A percentile compares a stretch with the other conserved stretches of the same genome.
These are phyloP conservation scores for Mucor saturninus DNA, from an alignment of 371 early-diverging fungal genomes.

Conservation along the genomic window DNA sequence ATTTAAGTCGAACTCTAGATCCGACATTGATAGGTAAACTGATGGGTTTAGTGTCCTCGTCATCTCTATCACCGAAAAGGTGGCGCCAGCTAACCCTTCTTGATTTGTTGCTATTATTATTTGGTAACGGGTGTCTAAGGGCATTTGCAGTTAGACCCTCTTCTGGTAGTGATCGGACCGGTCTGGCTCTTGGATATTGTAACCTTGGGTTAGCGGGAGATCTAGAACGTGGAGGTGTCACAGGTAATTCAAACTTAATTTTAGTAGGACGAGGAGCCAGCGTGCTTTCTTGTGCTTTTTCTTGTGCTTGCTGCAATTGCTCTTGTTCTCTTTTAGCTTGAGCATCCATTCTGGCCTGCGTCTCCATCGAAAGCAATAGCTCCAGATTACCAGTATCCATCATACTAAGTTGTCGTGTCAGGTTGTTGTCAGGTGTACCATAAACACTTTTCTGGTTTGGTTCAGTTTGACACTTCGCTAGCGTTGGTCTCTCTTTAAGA, in stretches of 20 bases:
- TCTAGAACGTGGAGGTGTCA: conserved; percentile 31
- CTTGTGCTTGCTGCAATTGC: conserved; percentile 4
- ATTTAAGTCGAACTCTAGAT: conserved; percentile 26
- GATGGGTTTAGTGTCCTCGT: conserved; percentile 18
- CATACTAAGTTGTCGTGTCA: conserved; percentile 6
- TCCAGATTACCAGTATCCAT: conserved; percentile 22
- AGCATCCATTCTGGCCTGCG: conserved; percentile 29
- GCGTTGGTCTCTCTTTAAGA: conserved; percentile 3
- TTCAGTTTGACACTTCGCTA: conserved; percentile 14
- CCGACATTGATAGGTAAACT: conserved; percentile 25
- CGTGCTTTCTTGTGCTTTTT: conserved; percentile 3
- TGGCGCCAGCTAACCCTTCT: conserved; percentile 23
- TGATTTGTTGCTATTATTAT: conserved; percentile 4
- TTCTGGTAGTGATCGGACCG: conserved; percentile 28
- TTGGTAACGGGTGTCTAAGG: conserved; percentile 10
- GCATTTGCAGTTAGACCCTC: conserved; percentile 24
- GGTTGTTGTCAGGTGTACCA: not conserved
- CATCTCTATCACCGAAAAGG: conserved; percentile 26
- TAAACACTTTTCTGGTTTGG: conserved; percentile 1
- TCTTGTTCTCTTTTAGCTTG: conserved; percentile 22
- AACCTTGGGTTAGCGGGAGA: conserved; percentile 20
- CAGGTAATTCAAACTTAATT: conserved; percentile 38
- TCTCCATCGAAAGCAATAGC: conserved; percentile 28
- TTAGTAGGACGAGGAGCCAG: conserved; percentile 25
- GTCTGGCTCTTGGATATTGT: conserved; percentile 27